phyloP scores from a whole-genome alignment of 75 land plant species.

The Cryptomeria japonica region DNA sequence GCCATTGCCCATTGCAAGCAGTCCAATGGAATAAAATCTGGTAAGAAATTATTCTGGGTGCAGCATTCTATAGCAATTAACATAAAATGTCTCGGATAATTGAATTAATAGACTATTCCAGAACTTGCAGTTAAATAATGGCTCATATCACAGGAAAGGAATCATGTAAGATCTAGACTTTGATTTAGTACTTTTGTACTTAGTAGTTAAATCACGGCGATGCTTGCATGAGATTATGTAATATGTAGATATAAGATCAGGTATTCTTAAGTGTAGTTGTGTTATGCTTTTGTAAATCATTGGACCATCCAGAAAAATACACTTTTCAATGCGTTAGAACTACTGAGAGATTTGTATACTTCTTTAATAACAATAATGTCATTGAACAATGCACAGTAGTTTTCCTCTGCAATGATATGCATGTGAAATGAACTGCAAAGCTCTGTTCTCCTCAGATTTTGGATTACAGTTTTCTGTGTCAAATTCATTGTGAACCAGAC shows the following conservation, averaged over 20 bases:
- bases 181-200: background rate
- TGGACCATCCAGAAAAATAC: background rate
- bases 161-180: background rate
- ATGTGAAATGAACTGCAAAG: background rate
- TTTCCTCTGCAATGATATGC: background rate
- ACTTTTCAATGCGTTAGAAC: background rate
- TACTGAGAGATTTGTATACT: background rate
- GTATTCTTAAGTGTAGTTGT: background rate
- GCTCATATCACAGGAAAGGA: background rate
- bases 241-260: background rate
- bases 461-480: background rate
- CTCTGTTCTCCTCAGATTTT: background rate
- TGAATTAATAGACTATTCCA: background rate
- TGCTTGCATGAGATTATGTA: background rate
- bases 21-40: constrained; percentile 31
- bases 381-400: background rate
- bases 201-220: background rate
- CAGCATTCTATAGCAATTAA: background rate
- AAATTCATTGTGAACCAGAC: background rate
- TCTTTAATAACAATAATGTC: background rate
- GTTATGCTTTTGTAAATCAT: background rate
- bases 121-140: background rate
- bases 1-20: constrained; percentile 92
- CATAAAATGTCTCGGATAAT: background rate
- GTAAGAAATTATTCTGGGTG: background rate